Evolutionary conservation across 164 flowering plant genomes (phyloP), one percentile per base, ranked within the genome.

Genomic region (Nymphaea colorata): DNA sequence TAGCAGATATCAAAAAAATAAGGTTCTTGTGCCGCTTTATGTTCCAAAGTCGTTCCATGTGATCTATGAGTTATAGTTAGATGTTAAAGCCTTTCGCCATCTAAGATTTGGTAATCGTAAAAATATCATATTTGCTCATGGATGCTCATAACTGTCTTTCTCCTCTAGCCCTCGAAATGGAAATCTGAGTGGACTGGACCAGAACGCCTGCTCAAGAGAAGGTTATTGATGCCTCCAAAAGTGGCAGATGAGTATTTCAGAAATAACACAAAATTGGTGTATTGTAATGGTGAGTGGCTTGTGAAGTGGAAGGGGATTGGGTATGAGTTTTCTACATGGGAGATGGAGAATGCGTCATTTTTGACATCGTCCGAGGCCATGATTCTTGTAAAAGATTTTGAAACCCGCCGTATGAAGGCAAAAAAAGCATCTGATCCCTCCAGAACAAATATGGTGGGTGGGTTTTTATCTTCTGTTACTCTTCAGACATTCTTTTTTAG

Each of bases 221-320:
- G 91, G 72, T 65, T 72, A 44, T 47, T 85, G 59, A 51, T 69
- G 62, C 57, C 79, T 44, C 69, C 71, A 25, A 64, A 72, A 66
- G 76, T 65, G 62, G 67, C 25, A 60, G 75, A 59, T 64, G 72
- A 70, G 55, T 41, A 66, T 71, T 43, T 65, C 64, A 4, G 17
- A 15, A 72, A 44, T 16, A 43, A 61, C 61, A 59, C 44, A 44
- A 64, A 64, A 43, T 64, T 61, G 36, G 44, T 42, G 6, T 62
- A 67, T 66, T 76, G 82, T 73, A 70, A 68, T 44, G 72, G 66
- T 71, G 94, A 88, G 70, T 91, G 97, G 97, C 84, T 91, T 75
- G 94, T 91, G 73, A 88, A 91, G 76, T 91, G 97, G 97, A 63
- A 70, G 70, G 86, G 91, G 69, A 91, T 91, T 78, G 85, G 69